Percentiles rank a stretch among this genome's conserved stretches.
Conservation (phyloP, 2,329 filamentous ascomycete species). For the Ophiosphaerella narmari region DNA sequence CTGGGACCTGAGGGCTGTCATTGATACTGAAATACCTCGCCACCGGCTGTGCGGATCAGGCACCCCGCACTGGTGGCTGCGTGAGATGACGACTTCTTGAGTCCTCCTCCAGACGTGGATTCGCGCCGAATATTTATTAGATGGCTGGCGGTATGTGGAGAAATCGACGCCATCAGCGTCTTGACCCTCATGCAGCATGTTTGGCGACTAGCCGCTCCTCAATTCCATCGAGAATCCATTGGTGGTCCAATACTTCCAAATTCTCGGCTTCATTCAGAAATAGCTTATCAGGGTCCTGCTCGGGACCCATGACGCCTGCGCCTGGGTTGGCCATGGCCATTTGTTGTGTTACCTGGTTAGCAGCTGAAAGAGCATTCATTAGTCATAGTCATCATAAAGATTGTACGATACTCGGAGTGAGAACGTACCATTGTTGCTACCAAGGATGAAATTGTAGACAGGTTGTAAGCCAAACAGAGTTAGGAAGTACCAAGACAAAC, state of each 20-base stretch:
- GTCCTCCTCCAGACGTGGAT: constrained; percentile 8
- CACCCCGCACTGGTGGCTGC: constrained; percentile 15
- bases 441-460: constrained; percentile 95
- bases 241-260: constrained; percentile 90
- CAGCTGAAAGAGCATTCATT: constrained; percentile 62
- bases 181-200: constrained; percentile 27
- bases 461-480: constrained; percentile 96
- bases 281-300: constrained; percentile 93
- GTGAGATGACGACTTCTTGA: constrained; percentile 28
- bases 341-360: constrained; percentile 86
- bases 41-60: constrained; percentile 25
- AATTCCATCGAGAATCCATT: constrained; percentile 85
- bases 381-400: constrained; percentile 24
- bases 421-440: constrained; percentile 87
- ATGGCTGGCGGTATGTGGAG: constrained; percentile 11
- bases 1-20: constrained; percentile 31
- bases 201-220: constrained; percentile 76
- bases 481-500: constrained; percentile 97
- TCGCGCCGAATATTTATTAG: constrained; percentile 7
- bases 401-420: neutral
- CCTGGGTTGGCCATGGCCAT: constrained; percentile 76
- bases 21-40: constrained; percentile 31
- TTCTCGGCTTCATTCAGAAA: constrained; percentile 94
- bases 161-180: constrained; percentile 7
- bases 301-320: constrained; percentile 83